A percentile compares a stretch with the other conserved stretches of the same genome.
phyloP scores from a whole-genome alignment of 805 yeast species.

The Metschnikowia borealis region DNA sequence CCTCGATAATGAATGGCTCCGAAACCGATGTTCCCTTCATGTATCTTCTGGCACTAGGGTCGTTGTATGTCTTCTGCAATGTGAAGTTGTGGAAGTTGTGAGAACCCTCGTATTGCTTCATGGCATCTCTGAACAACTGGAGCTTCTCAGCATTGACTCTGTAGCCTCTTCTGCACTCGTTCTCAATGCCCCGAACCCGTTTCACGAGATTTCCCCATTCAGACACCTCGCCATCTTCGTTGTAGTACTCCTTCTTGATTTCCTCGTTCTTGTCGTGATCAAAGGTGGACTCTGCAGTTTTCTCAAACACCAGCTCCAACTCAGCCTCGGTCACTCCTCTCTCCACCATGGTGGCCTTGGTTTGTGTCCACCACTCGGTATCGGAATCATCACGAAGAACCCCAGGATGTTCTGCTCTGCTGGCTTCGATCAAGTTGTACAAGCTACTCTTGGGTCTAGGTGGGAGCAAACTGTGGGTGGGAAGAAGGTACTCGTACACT shows the following conservation, averaged over 20 bases:
- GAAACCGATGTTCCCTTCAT: constrained; percentile 78
- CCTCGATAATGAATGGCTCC: constrained; percentile 87
- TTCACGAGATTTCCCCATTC: constrained; percentile 42
- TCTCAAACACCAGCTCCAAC: constrained; percentile 23
- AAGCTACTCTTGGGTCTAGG: constrained; percentile 78
- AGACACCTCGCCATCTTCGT: constrained; percentile 33
- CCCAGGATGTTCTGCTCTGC: constrained; percentile 54
- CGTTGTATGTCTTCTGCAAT: constrained; percentile 74
- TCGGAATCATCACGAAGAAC: constrained; percentile 60
- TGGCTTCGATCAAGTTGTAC: constrained; percentile 53
- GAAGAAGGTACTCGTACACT: constrained; percentile 88
- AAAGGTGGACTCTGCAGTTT: constrained; percentile 29
- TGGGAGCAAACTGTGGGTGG: constrained; percentile 84
- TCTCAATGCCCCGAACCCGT: constrained; percentile 59
- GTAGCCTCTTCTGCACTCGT: constrained; percentile 60
- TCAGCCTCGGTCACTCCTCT: constrained; percentile 13
- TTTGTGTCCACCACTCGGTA: constrained; percentile 57
- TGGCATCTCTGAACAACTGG: constrained; percentile 57
- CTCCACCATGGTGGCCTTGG: constrained; percentile 25
- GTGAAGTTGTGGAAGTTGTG: constrained; percentile 93
- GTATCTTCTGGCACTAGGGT: constrained; percentile 77
- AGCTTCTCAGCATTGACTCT: constrained; percentile 64
- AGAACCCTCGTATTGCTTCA: constrained; percentile 74
- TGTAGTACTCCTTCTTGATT: constrained; percentile 29
- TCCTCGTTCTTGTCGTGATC: constrained; percentile 25